A percentile compares a stretch with the other conserved stretches of the same genome.
phyloP scores from a whole-genome alignment of 306 rosid genomes.

The Albizia julibrissin region DNA sequence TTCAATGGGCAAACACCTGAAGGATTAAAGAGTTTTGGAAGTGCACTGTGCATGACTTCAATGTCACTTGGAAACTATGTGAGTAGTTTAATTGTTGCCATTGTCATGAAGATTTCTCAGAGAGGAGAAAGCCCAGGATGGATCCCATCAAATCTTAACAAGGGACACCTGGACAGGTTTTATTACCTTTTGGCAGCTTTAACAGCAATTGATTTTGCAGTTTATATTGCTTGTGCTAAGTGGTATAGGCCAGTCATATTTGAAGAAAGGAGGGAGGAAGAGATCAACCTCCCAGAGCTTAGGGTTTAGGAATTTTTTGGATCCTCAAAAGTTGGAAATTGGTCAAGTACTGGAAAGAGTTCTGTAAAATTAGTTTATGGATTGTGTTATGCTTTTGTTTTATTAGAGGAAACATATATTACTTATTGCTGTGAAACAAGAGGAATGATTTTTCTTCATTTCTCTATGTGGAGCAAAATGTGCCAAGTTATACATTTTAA shows the following conservation, averaged over 20 bases:
- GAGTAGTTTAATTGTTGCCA: conserved; percentile 3
- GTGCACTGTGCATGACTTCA: background rate
- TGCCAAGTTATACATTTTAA: background rate
- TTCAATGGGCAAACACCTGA: background rate
- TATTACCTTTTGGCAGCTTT: conserved; percentile 73
- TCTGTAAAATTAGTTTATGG: background rate
- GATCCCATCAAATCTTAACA: conserved; percentile 77
- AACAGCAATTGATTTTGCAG: conserved; percentile 52
- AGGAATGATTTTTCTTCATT: background rate
- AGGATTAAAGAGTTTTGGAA: background rate
- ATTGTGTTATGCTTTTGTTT: background rate
- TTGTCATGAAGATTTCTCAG: conserved; percentile 69
- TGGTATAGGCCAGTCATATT: conserved; percentile 76
- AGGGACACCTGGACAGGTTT: conserved; percentile 71
- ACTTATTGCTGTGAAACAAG: background rate
- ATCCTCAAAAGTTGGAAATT: background rate
- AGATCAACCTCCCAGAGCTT: background rate
- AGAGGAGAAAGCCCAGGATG: conserved; percentile 65
- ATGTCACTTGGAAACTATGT: background rate
- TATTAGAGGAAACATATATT: no score
- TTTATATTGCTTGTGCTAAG: conserved; percentile 60
- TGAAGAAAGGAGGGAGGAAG: conserved; percentile 43
- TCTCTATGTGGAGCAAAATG: background rate
- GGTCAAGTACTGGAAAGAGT: background rate
- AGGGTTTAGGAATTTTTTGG: conserved; percentile 11